These are phyloP conservation scores for Paramecium sonneborni DNA, from an alignment of 73 alveolate genomes.

Conservation along the genomic window DNA sequence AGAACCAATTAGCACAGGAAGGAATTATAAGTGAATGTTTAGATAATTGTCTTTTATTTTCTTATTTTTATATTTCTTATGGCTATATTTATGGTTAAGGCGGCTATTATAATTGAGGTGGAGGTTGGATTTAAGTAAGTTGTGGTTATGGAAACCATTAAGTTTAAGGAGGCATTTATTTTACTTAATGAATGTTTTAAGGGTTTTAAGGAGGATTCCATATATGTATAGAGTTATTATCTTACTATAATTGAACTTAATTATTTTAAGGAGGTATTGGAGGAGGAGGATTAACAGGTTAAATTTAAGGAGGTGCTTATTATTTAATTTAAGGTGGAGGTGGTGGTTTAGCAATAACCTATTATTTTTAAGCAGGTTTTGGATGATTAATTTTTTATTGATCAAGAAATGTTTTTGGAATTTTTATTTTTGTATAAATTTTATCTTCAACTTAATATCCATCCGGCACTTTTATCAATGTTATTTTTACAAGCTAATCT, in stretches of 20 bases:
- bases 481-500: not conserved
- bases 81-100: not conserved
- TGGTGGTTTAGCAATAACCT: not conserved
- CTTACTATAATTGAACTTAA: not conserved
- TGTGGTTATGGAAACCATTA: not conserved
- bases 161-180: not conserved
- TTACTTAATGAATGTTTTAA: not conserved
- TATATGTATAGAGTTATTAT: not conserved
- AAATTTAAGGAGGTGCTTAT: not conserved
- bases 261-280: slow-evolving; percentile 12
- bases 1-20: slow-evolving; percentile 93
- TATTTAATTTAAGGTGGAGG: not conserved
- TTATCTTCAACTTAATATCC: slow-evolving; percentile 5
- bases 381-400: not conserved
- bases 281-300: not conserved
- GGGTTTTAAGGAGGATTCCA: not conserved
- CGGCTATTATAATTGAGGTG: not conserved
- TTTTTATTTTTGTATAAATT: not conserved
- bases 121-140: not conserved
- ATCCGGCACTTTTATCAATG: not conserved
- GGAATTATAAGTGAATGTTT: slow-evolving; percentile 70
- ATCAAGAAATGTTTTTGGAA: not conserved
- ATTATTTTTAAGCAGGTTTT: not conserved
- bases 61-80: not conserved
- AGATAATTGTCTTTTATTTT: not conserved